A percentile compares a stretch with the other conserved stretches of the same genome.
Conservation (phyloP, 1,284 basidiomycete genomes). For the Microbotryomycetes sp. region DNA sequence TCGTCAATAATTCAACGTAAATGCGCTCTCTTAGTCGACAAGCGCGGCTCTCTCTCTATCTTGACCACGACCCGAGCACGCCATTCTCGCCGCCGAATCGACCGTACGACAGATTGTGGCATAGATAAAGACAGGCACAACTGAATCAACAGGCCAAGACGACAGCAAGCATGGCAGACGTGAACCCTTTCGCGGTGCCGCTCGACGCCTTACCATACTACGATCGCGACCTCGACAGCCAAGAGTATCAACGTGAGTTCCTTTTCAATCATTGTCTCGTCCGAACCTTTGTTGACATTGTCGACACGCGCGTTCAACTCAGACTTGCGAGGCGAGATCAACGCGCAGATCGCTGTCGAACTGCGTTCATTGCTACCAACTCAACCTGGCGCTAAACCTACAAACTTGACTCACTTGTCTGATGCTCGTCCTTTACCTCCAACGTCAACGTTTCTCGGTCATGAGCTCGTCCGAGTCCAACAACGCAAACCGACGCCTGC, state of each 20-base stretch:
- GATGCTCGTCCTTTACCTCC: conserved; percentile 17
- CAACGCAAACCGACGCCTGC: conserved; percentile 51
- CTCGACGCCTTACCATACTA: conserved; percentile 89
- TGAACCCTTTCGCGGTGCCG: conserved; percentile 15
- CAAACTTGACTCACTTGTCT: conserved; percentile 28
- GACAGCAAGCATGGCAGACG: not conserved
- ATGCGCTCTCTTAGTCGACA: too few species aligned
- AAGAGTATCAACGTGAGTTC: conserved; percentile 61
- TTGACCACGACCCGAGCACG: too few species aligned
- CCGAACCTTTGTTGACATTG: conserved; percentile 50
- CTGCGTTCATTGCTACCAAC: conserved; percentile 27
- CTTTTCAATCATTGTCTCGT: conserved; percentile 27
- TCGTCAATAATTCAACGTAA: too few species aligned
- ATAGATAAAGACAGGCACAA: too few species aligned
- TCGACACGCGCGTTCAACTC: conserved; percentile 43
- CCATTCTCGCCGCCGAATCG: too few species aligned
- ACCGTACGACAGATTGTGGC: too few species aligned
- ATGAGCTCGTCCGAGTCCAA: conserved; percentile 38
- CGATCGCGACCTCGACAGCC: conserved; percentile 81
- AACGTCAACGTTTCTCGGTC: conserved; percentile 18
- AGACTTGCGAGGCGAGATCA: conserved; percentile 62
- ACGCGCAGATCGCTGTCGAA: conserved; percentile 59
- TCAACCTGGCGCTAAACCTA: conserved; percentile 9
- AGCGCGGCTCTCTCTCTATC: too few species aligned
- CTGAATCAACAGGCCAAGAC: too few species aligned